Percentiles rank a stretch among this genome's conserved stretches.
phyloP scores from a whole-genome alignment of 257 asterid species.

The Osmanthus fragrans region DNA sequence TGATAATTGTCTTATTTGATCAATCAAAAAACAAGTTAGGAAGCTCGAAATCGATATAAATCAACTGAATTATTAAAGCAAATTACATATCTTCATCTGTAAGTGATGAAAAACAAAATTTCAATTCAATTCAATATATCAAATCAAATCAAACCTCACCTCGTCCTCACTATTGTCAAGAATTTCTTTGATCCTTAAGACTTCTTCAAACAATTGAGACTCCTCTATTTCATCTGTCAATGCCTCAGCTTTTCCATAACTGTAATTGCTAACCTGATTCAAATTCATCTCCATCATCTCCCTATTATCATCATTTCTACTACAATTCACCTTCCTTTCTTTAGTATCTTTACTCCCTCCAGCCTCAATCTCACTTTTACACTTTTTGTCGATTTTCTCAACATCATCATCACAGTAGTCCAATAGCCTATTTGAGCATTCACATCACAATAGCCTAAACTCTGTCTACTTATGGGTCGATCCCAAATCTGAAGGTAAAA shows the following conservation, averaged over 20 bases:
- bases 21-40: too few species aligned
- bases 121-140: neutral
- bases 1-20: too few species aligned
- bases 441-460: too few species aligned
- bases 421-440: too few species aligned
- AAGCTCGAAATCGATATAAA: neutral
- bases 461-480: too few species aligned
- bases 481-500: too few species aligned
- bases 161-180: conserved; percentile 44
- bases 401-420: conserved; percentile 8
- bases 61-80: neutral
- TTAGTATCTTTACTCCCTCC: conserved; percentile 32
- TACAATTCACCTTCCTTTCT: conserved; percentile 34
- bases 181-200: too few species aligned
- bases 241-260: too few species aligned
- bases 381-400: conserved; percentile 8
- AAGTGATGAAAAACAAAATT: neutral
- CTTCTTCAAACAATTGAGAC: too few species aligned
- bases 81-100: neutral
- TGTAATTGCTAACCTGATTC: too few species aligned
- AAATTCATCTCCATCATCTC: conserved; percentile 21
- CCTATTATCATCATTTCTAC: conserved; percentile 22
- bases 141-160: conserved; percentile 32
- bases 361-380: conserved; percentile 20
- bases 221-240: too few species aligned